phyloP scores from a whole-genome alignment of 2,329 filamentous ascomycete species.

The Botrytis tulipae region DNA sequence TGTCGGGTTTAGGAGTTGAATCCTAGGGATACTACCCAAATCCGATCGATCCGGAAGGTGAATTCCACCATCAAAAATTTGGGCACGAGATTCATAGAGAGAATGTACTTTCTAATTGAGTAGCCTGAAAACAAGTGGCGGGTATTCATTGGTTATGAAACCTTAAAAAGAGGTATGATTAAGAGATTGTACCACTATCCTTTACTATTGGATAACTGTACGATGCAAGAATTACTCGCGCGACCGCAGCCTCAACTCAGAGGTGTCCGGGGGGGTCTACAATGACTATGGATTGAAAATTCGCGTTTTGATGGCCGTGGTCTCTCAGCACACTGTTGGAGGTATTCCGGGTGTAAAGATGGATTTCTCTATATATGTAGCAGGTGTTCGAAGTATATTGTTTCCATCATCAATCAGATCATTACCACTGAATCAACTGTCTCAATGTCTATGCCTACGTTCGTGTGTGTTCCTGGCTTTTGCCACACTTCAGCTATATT shows the following conservation, averaged over 20 bases:
- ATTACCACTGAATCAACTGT: constrained; percentile 1
- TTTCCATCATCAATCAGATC: neutral
- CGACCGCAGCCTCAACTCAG: constrained; percentile 14
- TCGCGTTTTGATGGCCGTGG: constrained; percentile 4
- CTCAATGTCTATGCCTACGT: constrained; percentile 38
- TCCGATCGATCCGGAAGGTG: constrained; percentile 4
- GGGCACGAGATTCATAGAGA: constrained; percentile 11
- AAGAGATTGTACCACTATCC: neutral
- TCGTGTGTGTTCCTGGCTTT: constrained; percentile 43
- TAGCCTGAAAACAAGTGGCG: constrained; percentile 16
- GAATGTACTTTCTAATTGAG: neutral
- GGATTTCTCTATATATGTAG: constrained; percentile 21
- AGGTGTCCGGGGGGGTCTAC: constrained; percentile 3
- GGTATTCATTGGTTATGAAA: constrained; percentile 14
- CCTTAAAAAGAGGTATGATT: constrained; percentile 9
- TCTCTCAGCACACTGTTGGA: constrained; percentile 18
- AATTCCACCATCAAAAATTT: neutral
- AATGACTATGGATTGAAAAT: constrained; percentile 11
- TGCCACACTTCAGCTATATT: constrained; percentile 43
- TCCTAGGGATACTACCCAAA: constrained; percentile 21
- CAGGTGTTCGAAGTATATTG: constrained; percentile 3
- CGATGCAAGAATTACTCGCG: constrained; percentile 6
- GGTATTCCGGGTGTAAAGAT: constrained; percentile 7
- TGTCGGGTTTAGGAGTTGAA: constrained; percentile 12
- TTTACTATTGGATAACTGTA: constrained; percentile 18